phyloP scores from a whole-genome alignment of 83 land plant genomes.

The Diphasiastrum complanatum region DNA sequence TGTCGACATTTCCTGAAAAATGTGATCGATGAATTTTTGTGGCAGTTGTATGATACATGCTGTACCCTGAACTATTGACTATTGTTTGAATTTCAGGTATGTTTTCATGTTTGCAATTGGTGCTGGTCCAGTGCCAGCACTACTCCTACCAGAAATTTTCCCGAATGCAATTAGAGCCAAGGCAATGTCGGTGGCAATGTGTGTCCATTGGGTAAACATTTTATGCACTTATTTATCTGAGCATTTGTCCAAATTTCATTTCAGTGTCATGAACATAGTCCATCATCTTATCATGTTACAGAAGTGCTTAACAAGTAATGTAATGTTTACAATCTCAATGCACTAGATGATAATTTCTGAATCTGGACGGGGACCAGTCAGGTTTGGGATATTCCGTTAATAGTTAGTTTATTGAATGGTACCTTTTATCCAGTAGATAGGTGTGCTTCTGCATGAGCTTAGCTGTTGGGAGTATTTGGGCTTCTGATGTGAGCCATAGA shows the following conservation, averaged over 20 bases:
- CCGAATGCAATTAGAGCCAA: constrained; percentile 69
- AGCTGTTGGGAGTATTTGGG: too few species aligned
- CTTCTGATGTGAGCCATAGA: too few species aligned
- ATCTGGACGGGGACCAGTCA: too few species aligned
- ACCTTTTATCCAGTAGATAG: too few species aligned
- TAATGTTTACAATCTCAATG: too few species aligned
- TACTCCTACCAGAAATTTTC: constrained; percentile 77
- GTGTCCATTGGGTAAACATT: constrained; percentile 82
- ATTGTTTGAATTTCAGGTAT: constrained; percentile 43
- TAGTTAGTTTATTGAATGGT: too few species aligned
- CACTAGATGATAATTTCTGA: too few species aligned
- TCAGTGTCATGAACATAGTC: not conserved
- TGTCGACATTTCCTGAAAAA: not conserved
- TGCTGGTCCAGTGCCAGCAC: constrained; percentile 86
- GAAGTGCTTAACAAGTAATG: too few species aligned
- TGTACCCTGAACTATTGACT: not conserved
- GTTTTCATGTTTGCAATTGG: constrained; percentile 79
- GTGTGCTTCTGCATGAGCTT: too few species aligned
- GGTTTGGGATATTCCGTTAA: too few species aligned
- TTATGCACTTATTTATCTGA: not conserved
- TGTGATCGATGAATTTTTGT: not conserved
- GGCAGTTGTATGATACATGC: not conserved
- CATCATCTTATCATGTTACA: not conserved
- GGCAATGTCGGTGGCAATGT: constrained; percentile 88
- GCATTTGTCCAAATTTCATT: not conserved